Evolutionary conservation across 2,329 filamentous ascomycete species (phyloP), one percentile per base, ranked within the genome.

Genomic region (Cercospora berteroae): DNA sequence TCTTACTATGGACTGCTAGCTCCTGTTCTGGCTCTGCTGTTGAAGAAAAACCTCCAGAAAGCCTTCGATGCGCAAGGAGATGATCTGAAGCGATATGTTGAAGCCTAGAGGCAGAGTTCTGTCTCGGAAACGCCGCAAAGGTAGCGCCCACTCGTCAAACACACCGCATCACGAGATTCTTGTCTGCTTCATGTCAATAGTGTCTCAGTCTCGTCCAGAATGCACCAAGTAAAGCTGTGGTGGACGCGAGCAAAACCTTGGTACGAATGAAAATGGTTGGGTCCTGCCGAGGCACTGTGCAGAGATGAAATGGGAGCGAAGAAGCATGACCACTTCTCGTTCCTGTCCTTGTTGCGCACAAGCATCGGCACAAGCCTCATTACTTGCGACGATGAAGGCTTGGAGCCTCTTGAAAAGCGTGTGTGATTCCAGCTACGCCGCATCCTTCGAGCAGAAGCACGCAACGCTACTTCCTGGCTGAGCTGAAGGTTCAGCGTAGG

Each of bases 31-130:
- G 27, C 44, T 16, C 1, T 52, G 16, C 20, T 31, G 16, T 39
- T 60, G 36, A 60, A 60, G 63, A 27, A 16, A 16, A 59, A 44
- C 16, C 36, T 65, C 56, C 9, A 60, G 57, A 50, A 44, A 25
- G 25, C 29, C 29, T 60, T 65, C 20, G 63, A 61, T n/a, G 56
- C 44, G n/a, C 57, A 66, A 31, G 64, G 57, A 16, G 57, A 55
- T 25, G 64, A 66, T 23, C 27, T 56, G 33, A 65, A 65, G 29
- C 18, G 39, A 27, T 60, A 50, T 50, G 42, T 65, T n/a, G 63
- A 65, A 36, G 57, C 29, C 13, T 39, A 39, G 18, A 44, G 9
- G 36, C 42, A 42, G 36, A 42, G 16, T 8, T 16, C 36, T 16
- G 36, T n/a, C 36, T n/a, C 12, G 36, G 36, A 8, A 42, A 42